A percentile compares a stretch with the other conserved stretches of the same genome.
Conservation (phyloP, 2,329 filamentous ascomycete genomes). For the Monilinia polystroma region DNA sequence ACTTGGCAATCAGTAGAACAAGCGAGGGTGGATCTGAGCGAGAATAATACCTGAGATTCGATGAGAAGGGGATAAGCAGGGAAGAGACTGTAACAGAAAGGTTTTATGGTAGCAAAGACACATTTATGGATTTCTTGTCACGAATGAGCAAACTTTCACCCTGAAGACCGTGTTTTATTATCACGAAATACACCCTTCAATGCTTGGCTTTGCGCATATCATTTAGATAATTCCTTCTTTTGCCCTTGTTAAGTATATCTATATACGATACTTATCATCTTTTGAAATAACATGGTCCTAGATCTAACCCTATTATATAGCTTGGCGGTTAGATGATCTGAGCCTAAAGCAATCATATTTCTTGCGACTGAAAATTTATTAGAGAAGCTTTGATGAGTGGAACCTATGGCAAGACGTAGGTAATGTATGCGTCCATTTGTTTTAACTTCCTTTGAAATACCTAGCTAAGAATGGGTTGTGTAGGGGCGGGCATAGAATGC, state of each 20-base stretch:
- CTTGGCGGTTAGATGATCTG: neutral
- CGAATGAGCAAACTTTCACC: neutral
- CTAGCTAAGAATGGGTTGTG: no score
- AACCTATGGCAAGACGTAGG: neutral
- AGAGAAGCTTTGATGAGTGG: neutral
- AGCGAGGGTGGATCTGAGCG: neutral
- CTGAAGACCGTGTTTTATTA: no score
- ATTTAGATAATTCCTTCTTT: no score
- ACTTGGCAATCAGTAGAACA: constrained; percentile 23
- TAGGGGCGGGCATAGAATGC: neutral
- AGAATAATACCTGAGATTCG: neutral
- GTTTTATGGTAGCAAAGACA: neutral
- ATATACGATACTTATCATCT: no score
- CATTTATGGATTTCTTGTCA: neutral
- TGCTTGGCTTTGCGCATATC: no score
- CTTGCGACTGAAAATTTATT: neutral
- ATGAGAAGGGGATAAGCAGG: neutral
- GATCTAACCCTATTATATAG: neutral
- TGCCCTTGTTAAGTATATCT: no score
- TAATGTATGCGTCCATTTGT: neutral
- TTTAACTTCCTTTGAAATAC: neutral
- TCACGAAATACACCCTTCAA: no score
- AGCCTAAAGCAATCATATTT: neutral
- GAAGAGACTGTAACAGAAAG: neutral
- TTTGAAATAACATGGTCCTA: no score